Percentiles rank a stretch among this genome's conserved stretches.
Conservation (phyloP, 352 stramenopile genomes). For the Globisporangium radiosum region DNA sequence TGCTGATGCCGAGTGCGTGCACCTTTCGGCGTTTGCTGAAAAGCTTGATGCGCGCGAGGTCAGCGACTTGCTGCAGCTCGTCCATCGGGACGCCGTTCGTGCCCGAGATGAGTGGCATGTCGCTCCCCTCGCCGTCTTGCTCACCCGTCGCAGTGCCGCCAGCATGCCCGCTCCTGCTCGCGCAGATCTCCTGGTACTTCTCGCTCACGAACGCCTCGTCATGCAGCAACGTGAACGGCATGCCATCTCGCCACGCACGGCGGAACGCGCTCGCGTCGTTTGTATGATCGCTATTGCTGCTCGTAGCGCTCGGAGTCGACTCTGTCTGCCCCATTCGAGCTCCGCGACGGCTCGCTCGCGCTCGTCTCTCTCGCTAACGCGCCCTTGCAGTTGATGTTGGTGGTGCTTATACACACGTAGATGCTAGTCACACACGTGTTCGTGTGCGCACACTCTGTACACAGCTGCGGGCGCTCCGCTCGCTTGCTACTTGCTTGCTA, state of each 20-base stretch:
- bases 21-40: conserved; percentile 22
- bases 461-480: too few relatives aligned
- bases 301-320: background rate
- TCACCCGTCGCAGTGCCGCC: conserved; percentile 7
- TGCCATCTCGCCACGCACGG: conserved; percentile 40
- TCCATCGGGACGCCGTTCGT: conserved; percentile 44
- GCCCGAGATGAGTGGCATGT: conserved; percentile 22
- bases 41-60: conserved; percentile 50
- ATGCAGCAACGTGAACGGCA: conserved; percentile 64
- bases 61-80: conserved; percentile 52
- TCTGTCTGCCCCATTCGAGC: background rate
- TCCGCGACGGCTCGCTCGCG: background rate
- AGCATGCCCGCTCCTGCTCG: background rate
- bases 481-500: too few relatives aligned
- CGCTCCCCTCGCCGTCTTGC: conserved; percentile 19
- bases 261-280: conserved; percentile 9
- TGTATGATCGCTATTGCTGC: conserved; percentile 3
- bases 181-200: conserved; percentile 46
- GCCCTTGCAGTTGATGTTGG: background rate
- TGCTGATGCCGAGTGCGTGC: background rate
- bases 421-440: too few relatives aligned
- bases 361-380: too few relatives aligned
- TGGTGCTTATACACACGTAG: too few relatives aligned
- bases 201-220: conserved; percentile 64
- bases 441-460: too few relatives aligned